Percentiles rank a stretch among this genome's conserved stretches.
Evolutionary conservation across 2,329 filamentous ascomycete genomes (phyloP).

Genomic region (Calonectria fujianensis): DNA sequence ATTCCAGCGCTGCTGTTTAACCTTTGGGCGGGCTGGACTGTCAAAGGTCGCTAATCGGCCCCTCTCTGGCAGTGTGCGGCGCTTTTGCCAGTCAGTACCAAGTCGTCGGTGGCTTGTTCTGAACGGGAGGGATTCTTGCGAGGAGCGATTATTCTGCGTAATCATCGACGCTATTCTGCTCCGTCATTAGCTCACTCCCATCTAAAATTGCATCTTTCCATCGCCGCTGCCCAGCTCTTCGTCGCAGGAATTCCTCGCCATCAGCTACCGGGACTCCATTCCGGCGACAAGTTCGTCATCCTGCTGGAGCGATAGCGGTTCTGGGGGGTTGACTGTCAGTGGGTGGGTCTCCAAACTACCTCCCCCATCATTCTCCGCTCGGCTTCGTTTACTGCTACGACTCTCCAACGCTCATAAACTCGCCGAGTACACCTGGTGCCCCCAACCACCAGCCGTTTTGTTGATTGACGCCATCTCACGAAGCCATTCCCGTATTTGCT

Average conservation of each 20-base stretch:
- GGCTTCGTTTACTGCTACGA: constrained; percentile 43
- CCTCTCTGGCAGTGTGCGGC: constrained; percentile 27
- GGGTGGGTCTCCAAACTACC: constrained; percentile 55
- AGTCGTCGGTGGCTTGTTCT: constrained; percentile 6
- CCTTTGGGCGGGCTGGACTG: constrained; percentile 16
- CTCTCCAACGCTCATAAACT: constrained; percentile 28
- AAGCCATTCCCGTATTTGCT: constrained; percentile 32
- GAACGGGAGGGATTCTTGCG: background rate
- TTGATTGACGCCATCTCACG: constrained; percentile 38
- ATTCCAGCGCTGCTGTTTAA: constrained; percentile 14
- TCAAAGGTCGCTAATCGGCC: constrained; percentile 27
- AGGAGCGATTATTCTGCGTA: background rate
- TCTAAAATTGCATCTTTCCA: background rate
- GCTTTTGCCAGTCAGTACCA: background rate
- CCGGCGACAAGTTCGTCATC: constrained; percentile 29
- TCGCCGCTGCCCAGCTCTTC: background rate
- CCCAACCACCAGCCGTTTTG: constrained; percentile 44
- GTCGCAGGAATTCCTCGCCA: background rate
- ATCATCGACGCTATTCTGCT: background rate
- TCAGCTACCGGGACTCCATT: constrained; percentile 2
- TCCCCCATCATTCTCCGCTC: constrained; percentile 51
- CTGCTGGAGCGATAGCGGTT: constrained; percentile 25
- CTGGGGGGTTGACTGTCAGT: constrained; percentile 37
- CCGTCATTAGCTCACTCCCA: background rate
- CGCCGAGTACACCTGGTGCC: constrained; percentile 36